Evolutionary conservation across 2,329 filamentous ascomycete species (phyloP).

Genomic region (Ciborinia camelliae): DNA sequence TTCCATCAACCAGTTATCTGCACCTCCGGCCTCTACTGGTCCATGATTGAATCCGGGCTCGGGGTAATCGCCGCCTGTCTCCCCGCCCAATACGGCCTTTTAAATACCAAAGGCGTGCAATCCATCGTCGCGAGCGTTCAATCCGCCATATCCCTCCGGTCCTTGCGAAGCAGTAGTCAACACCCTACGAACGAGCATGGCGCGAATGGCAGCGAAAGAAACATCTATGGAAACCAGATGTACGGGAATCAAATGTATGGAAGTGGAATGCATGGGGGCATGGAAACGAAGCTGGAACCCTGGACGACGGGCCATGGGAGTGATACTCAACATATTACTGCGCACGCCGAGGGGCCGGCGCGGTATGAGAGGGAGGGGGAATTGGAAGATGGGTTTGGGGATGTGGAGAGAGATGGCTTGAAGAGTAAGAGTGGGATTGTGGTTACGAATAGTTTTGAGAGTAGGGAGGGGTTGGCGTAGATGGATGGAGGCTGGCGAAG

Average conservation of each 20-base stretch:
- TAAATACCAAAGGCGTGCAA: neutral
- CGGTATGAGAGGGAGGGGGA: neutral
- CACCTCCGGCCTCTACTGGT: slow-evolving; percentile 13
- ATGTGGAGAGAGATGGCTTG: neutral
- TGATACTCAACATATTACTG: slow-evolving; percentile 6
- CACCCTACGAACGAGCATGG: neutral
- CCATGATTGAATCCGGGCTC: slow-evolving; percentile 15
- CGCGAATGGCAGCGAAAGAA: neutral
- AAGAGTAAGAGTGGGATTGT: neutral
- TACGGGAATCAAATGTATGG: neutral
- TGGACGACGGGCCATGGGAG: neutral
- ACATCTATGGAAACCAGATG: neutral
- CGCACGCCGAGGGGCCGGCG: slow-evolving; percentile 7
- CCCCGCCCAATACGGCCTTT: slow-evolving; percentile 12
- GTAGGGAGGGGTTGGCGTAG: neutral
- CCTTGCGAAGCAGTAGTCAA: neutral
- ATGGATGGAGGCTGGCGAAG: no score
- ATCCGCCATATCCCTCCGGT: slow-evolving; percentile 5
- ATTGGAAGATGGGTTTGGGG: neutral
- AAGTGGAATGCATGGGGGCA: neutral
- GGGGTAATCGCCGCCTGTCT: slow-evolving; percentile 16
- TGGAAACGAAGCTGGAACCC: no score
- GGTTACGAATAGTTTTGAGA: slow-evolving; percentile 15
- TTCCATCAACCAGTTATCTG: neutral
- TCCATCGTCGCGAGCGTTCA: slow-evolving; percentile 1